These are phyloP conservation scores for Linaria vulgaris DNA, from an alignment of 257 asterid genomes.

Conservation along the genomic window DNA sequence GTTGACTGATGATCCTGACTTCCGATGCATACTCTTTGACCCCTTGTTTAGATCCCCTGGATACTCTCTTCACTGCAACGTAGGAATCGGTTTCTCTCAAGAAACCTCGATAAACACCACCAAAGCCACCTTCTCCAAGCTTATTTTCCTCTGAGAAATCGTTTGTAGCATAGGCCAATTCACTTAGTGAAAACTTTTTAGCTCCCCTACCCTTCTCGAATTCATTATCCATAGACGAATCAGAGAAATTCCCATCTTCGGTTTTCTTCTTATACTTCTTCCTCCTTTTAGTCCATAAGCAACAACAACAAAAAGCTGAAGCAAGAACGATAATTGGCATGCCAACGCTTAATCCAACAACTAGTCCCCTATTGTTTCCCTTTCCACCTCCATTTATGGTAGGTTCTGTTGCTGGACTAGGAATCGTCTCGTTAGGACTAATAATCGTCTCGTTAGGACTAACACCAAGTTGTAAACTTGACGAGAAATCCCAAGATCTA, in stretches of 20 bases:
- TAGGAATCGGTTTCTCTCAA: not conserved
- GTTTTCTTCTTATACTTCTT: too few relatives aligned
- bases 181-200: slow-evolving; percentile 21
- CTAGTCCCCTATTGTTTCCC: too few relatives aligned
- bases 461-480: not conserved
- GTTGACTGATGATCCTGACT: slow-evolving; percentile 48
- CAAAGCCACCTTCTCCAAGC: slow-evolving; percentile 42
- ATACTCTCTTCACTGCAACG: slow-evolving; percentile 33
- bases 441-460: too few relatives aligned
- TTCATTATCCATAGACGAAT: too few relatives aligned
- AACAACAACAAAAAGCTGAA: too few relatives aligned
- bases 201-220: slow-evolving; percentile 15
- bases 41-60: slow-evolving; percentile 49
- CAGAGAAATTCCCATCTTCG: too few relatives aligned
- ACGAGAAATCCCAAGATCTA: slow-evolving; percentile 41
- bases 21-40: slow-evolving; percentile 51
- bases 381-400: too few relatives aligned
- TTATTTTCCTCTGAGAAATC: slow-evolving; percentile 23
- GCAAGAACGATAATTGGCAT: too few relatives aligned
- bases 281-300: too few relatives aligned
- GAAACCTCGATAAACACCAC: slow-evolving; percentile 26
- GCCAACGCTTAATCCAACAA: too few relatives aligned
- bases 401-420: too few relatives aligned
- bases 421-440: too few relatives aligned
- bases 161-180: slow-evolving; percentile 19